These are phyloP conservation scores for Salvia rosmarinus DNA, from an alignment of 257 asterid species.

Conservation along the genomic window DNA sequence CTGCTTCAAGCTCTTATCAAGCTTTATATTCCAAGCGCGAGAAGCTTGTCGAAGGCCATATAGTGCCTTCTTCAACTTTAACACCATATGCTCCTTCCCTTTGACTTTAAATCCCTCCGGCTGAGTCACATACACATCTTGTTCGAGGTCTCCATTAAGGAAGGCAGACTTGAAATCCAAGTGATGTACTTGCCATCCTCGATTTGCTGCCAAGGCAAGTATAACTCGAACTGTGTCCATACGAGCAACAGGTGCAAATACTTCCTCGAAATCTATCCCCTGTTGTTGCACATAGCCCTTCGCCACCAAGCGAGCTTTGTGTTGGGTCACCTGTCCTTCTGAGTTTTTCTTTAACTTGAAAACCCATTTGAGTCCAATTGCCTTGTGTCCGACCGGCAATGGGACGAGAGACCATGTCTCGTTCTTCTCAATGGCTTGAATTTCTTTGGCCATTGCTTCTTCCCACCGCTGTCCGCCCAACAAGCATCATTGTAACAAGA, in stretches of 20 bases:
- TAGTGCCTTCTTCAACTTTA: neutral
- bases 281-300: neutral
- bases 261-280: neutral
- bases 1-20: neutral
- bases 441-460: neutral
- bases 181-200: neutral
- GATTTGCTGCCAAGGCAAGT: neutral
- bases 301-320: slow-evolving; percentile 1
- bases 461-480: neutral
- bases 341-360: neutral
- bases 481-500: neutral
- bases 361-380: neutral
- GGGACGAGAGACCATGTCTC: neutral
- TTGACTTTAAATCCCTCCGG: neutral
- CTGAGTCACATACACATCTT: neutral
- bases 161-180: neutral
- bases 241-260: neutral
- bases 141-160: neutral
- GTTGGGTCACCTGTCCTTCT: neutral
- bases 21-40: neutral
- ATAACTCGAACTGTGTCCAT: neutral
- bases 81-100: neutral
- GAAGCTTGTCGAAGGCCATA: neutral
- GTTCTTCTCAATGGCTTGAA: neutral
- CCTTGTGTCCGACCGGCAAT: neutral